Evolutionary conservation across 768 basidiomycete genomes (phyloP), one percentile per base, ranked within the genome.

Genomic region (Cystobasidium tubakii): DNA sequence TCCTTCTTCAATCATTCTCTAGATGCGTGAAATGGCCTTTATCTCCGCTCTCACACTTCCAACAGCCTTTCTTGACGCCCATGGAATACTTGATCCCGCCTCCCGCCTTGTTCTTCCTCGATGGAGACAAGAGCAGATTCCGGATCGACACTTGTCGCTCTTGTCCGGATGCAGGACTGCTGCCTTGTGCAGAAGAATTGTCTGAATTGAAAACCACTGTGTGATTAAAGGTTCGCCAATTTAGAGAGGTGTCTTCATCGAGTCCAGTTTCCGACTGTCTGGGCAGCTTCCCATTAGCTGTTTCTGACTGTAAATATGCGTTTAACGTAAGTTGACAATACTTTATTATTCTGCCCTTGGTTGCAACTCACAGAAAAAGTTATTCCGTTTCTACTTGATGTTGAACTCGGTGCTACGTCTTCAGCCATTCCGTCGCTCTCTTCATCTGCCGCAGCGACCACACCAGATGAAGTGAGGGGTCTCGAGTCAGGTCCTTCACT

Each of bases 1-100:
- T 29, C 29, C 53, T n/a, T 7, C 53, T 23, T 60, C 46, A 67
- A 19, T 57, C 31, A 55, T 71, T 31, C 12, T 55, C 54, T 10
- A 71, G 13, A 42, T 71, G 69, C 9, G 54, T 42, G 36, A 33
- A 39, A 44, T 71, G 69, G 19, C 69, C 69, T 34, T 23, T 34
- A 6, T 42, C 53, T n/a, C 69, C 55, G 12, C 36, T 60, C 34
- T 60, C 69, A 36, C 69, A 71, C 17, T 27, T n/a, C 29, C 1
- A 1, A 53, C 69, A 71, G 25, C 69, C 69, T 36, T 43, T 29
- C 54, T 71, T 71, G 54, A 42, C 50, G 3, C 69, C 69, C 69
- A 71, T 71, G 21, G 54, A 31, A 27, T 55, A 71, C 33, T 25
- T 60, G 27, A 27, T 55, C 13, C 39, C 39, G 15, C 17, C 25